Base-by-base conservation (phyloP, 2,329 filamentous ascomycete genomes). In the Harringtonia lauricola region DNA sequence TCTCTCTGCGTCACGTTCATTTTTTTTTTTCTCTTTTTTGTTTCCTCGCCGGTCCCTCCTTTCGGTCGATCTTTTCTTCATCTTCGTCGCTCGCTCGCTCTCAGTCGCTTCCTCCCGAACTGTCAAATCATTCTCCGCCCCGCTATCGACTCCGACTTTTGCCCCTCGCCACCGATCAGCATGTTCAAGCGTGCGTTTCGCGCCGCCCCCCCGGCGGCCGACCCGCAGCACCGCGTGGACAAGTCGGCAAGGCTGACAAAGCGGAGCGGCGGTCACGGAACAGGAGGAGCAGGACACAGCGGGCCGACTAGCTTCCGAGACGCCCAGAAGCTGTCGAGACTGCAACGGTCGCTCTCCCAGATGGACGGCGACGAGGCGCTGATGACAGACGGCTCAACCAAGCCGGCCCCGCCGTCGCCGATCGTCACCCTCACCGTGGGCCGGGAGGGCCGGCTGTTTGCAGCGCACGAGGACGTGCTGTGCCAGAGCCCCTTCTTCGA, bases 141-240 rank as follows among this genome's bases (percentile, higher is more conserved):
- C n/a, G 15, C 17, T n/a, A 6, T n/a, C 33, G 33, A n/a, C 33
- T 12, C 14, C 35, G 13, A 15, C 21, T 6, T 37, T 10, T 7
- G 24, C 24, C 15, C 28, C 17, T 17, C 17, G 7, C 24, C 40
- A 4, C 29, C 35, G 39, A 58, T 48, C 60, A 69, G 71, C 65
- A 95, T 95, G 86, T 94, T 95, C 74, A 94, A 88, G 71, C 86
- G 86, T 63, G 89, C 88, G 59, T 89, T 92, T 69, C 74, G 81
- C 57, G 54, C 64, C 57, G 45, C 49, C 43, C 21, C 44, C 8
- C 55, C 59, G 51, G 51, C 57, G 55, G 54, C 57, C 54, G 60
- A 63, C 53, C 51, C 59, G 48, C 59, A 61, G 50, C 58, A 61
- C 65, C 85, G 88, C 59, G 84, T 89, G 64, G 84, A 86, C 70